Evolutionary conservation across 352 stramenopile species (phyloP).

Genomic region (Thraustotheca clavata): DNA sequence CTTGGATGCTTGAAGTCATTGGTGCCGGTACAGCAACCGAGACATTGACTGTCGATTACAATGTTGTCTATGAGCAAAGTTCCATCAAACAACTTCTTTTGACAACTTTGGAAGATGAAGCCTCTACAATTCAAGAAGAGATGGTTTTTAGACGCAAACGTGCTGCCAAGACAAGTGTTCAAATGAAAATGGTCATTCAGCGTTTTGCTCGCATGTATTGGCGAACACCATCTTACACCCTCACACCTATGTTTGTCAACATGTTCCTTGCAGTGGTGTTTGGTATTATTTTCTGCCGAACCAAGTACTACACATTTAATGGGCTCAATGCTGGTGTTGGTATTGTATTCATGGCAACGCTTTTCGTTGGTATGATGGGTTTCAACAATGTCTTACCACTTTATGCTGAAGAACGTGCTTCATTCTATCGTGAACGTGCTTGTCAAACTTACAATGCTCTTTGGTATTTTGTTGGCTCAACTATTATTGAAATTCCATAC

Average conservation of each 20-base stretch:
- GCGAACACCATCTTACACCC: constrained; percentile 26
- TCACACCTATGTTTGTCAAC: constrained; percentile 25
- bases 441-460: constrained; percentile 67
- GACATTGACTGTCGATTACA: not conserved
- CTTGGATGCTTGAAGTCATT: constrained; percentile 81
- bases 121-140: not conserved
- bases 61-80: not conserved
- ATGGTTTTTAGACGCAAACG: not conserved
- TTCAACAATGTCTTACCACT: constrained; percentile 63
- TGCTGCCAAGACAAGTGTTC: constrained; percentile 10
- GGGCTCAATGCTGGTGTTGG: constrained; percentile 49
- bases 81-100: not conserved
- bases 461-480: constrained; percentile 61
- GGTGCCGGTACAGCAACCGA: constrained; percentile 24
- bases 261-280: constrained; percentile 32
- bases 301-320: constrained; percentile 38
- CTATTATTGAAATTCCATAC: constrained; percentile 67
- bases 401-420: constrained; percentile 68
- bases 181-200: constrained; percentile 7
- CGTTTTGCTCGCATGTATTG: constrained; percentile 26
- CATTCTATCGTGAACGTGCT: constrained; percentile 86
- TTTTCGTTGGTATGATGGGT: constrained; percentile 73
- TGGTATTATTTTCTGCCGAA: constrained; percentile 39
- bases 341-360: constrained; percentile 76
- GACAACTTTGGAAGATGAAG: not conserved